Evolutionary conservation across 2,329 filamentous ascomycete genomes (phyloP).

Genomic region (Calcarisporium arbuscula): DNA sequence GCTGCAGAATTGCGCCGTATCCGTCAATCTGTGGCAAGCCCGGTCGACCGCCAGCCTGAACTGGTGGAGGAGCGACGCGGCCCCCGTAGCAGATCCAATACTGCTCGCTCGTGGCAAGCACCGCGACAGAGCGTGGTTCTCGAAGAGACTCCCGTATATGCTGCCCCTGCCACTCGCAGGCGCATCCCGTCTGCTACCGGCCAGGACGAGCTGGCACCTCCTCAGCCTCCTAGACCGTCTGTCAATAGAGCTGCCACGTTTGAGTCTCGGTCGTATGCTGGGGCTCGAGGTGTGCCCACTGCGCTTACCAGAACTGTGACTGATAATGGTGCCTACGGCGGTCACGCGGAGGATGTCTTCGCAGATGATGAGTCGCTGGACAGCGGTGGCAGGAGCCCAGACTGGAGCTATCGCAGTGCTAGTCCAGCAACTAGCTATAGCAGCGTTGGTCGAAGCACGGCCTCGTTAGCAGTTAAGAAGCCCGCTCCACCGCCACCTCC

Average conservation of each 20-base stretch:
- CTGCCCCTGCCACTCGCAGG: constrained; percentile 9
- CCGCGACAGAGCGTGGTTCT: constrained; percentile 24
- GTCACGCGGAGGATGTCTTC: constrained; percentile 38
- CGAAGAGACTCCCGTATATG: constrained; percentile 25
- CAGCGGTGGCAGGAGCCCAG: constrained; percentile 45
- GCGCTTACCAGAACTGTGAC: constrained; percentile 40
- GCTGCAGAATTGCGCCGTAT: constrained; percentile 67
- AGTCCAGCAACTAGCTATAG: constrained; percentile 52
- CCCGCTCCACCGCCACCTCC: constrained; percentile 48
- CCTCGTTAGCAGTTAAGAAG: constrained; percentile 39
- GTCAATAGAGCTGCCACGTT: constrained; percentile 33
- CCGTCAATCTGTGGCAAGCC: constrained; percentile 37
- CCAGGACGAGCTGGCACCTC: too few relatives aligned
- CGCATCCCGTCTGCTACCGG: constrained; percentile 16
- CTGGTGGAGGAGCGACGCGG: constrained; percentile 12
- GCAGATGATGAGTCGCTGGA: constrained; percentile 43
- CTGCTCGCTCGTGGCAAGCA: constrained; percentile 38
- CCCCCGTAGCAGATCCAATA: constrained; percentile 41
- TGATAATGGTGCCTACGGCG: constrained; percentile 20
- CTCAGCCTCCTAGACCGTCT: too few relatives aligned
- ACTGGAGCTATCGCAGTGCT: constrained; percentile 43
- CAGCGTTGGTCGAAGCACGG: constrained; percentile 41
- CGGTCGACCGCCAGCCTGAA: constrained; percentile 8
- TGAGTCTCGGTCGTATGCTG: constrained; percentile 21
- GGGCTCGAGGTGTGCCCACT: constrained; percentile 23